Base-by-base conservation (phyloP, 148 eudicot species). In the Nyssa sinensis region DNA sequence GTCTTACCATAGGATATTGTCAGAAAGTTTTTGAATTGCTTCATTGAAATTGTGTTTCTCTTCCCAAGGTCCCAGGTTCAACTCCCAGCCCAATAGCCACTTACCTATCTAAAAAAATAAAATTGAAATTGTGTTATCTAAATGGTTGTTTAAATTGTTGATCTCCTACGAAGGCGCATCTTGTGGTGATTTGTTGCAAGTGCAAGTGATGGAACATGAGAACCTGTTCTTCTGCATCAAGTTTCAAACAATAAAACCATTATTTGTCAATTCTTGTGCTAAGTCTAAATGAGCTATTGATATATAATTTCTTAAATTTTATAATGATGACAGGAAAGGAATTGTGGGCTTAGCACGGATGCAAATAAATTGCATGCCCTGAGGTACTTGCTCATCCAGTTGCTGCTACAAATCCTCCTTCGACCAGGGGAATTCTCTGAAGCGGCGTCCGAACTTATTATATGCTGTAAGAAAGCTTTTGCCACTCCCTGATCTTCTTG, bases 321-420 rank as follows among this genome's bases (percentile, higher is more conserved):
- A 29, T 60, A 60, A 7, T 64, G 17, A 53, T 78, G 58, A 37
- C 85, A 96, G 99, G 98, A 86, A 75, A 88, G 91, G 73, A 96
- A 84, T 76, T 76, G 85, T 79, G 97, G 89, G 70, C 87, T 81
- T 31, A 86, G 89, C 76, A 66, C 81, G 8, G 88, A 88, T 75
- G 88, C 86, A 27, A 88, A 86, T 77, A 96, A 88, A 66, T 72
- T 96, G 68, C 99, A 87, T 79, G 91, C 99, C n/a, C 74, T 93
- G 84, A 90, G 98, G 79, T 93, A 93, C 77, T 85, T 96, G 85
- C 97, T 96, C 74, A 96, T 96, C 63, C 98, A 96, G 49, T 68
- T 96, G 84, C 81, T 89, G 80, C 91, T 93, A 61, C 99, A 93
- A 75, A 84, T 91, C 62, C 86, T 96, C 34, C 90, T 93, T 74